Conservation (phyloP, 106 monocot species). For the Vanilla planifolia region DNA sequence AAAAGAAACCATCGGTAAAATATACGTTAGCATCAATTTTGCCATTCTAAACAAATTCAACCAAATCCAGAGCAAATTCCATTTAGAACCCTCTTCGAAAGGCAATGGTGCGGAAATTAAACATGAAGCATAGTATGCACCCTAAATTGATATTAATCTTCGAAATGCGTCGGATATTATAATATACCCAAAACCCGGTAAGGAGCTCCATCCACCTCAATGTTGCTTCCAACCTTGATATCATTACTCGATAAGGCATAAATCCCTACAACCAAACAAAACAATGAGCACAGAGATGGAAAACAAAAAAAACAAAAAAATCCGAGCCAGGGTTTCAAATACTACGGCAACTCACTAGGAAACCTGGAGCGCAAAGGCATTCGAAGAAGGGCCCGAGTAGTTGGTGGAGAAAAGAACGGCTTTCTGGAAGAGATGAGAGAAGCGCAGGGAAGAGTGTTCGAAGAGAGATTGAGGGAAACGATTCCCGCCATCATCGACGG, state of each 20-base stretch:
- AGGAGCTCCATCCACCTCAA: slow-evolving; percentile 92
- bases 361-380: slow-evolving; percentile 34
- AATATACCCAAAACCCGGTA: slow-evolving; percentile 86
- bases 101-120: too few relatives aligned
- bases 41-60: too few relatives aligned
- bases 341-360: slow-evolving; percentile 23
- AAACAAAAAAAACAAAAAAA: not conserved
- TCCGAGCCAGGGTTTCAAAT: not conserved
- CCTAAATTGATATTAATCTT: too few relatives aligned
- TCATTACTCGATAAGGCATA: slow-evolving; percentile 92
- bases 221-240: slow-evolving; percentile 77
- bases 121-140: too few relatives aligned
- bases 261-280: slow-evolving; percentile 37
- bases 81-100: too few relatives aligned
- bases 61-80: too few relatives aligned
- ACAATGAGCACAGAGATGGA: too few relatives aligned
- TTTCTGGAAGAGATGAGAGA: not conserved
- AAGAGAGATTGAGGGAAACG: slow-evolving; percentile 24
- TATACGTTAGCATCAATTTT: too few relatives aligned
- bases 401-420: slow-evolving; percentile 8
- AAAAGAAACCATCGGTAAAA: too few relatives aligned
- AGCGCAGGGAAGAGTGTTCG: slow-evolving; percentile 13
- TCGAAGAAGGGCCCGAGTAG: slow-evolving; percentile 10
- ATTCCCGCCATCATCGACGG: slow-evolving; percentile 57
- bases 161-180: too few relatives aligned